A percentile compares a stretch with the other conserved stretches of the same genome.
These are phyloP conservation scores for Hyphopichia pseudoburtonii DNA, from an alignment of 1,139 yeast species.

Conservation along the genomic window DNA sequence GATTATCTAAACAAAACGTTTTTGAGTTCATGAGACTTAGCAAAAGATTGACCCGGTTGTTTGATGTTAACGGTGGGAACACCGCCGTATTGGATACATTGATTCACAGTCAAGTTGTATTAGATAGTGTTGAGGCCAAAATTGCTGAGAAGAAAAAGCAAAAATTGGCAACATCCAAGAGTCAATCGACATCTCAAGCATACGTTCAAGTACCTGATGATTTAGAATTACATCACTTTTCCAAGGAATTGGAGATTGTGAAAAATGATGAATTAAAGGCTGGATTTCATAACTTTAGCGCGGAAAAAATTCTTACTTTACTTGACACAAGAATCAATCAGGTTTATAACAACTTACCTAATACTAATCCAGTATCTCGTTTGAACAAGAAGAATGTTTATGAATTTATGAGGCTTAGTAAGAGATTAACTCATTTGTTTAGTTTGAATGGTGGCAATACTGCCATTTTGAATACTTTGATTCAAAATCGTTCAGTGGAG, in stretches of 20 bases:
- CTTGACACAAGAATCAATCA: slow-evolving; percentile 11
- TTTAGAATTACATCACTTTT: slow-evolving; percentile 23
- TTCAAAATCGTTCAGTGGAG: slow-evolving; percentile 27
- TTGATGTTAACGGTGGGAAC: slow-evolving; percentile 19
- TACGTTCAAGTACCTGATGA: slow-evolving; percentile 22
- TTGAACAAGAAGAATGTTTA: slow-evolving; percentile 12
- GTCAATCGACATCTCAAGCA: background rate
- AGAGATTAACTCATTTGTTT: slow-evolving; percentile 22
- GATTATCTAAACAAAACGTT: slow-evolving; percentile 14
- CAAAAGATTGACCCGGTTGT: slow-evolving; percentile 14
- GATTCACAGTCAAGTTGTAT: slow-evolving; percentile 15
- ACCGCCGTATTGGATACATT: slow-evolving; percentile 21
- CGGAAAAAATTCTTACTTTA: slow-evolving; percentile 2
- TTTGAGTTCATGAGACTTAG: slow-evolving; percentile 14
- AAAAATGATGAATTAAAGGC: slow-evolving; percentile 17
- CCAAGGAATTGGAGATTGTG: slow-evolving; percentile 21
- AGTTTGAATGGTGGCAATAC: slow-evolving; percentile 30
- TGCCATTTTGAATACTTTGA: slow-evolving; percentile 31
- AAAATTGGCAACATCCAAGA: background rate
- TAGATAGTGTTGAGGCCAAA: slow-evolving; percentile 6
- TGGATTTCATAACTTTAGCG: slow-evolving; percentile 12
- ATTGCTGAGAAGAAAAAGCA: slow-evolving; percentile 1
- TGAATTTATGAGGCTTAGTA: slow-evolving; percentile 20
- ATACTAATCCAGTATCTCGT: slow-evolving; percentile 1
- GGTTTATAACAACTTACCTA: slow-evolving; percentile 1